Base-by-base conservation (phyloP, 2,329 filamentous ascomycete genomes). In the Mycosphaerella arachidis region DNA sequence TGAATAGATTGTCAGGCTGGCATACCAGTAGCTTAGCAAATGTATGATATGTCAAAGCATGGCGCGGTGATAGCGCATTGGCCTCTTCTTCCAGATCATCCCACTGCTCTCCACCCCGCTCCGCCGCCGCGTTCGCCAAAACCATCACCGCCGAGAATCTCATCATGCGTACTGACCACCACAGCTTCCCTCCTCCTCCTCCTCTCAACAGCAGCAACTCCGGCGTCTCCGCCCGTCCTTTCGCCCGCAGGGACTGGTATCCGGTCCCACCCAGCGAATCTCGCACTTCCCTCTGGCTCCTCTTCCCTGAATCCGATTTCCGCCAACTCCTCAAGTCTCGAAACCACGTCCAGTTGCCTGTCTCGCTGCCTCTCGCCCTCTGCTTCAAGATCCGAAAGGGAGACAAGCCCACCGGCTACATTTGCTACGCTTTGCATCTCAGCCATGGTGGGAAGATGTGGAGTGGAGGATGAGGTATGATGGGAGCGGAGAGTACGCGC, bases 141-240 rank as follows among this genome's bases (percentile, higher is more conserved):
- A 7, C 18, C 40, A 8, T 43, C 51, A 40, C 82, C 53, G n/a
- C 16, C 53, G 24, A 24, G 24, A 24, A 24, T 24, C 10, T 46
- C 57, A 24, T 85, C 90, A 69, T 46, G 55, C 24, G 85, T 90
- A 69, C 92, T 93, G 58, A 96, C 79, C 20, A 97, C 92, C 84
- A 97, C 92, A 4, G 91, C 92, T 77, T 96, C 91, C 66, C 92
- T 83, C 70, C 93, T 84, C 53, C 90, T n/a, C 40, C 13, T n/a
- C 40, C 7, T 16, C 40, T 43, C 40, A 8, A 5, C 31, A 24
- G 24, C 24, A 24, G 31, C 31, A 35, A 9, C 31, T 35, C 31
- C 31, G 12, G 8, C 12, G 51, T 43, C 69, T 83, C 61, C 91
- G 81, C 61, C 92, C 79, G 56, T 88, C 84, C 68, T 90, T 24